Percentiles rank a stretch among this genome's conserved stretches.
phyloP scores from a whole-genome alignment of 768 basidiomycete species.

The Tulasnella sp. region DNA sequence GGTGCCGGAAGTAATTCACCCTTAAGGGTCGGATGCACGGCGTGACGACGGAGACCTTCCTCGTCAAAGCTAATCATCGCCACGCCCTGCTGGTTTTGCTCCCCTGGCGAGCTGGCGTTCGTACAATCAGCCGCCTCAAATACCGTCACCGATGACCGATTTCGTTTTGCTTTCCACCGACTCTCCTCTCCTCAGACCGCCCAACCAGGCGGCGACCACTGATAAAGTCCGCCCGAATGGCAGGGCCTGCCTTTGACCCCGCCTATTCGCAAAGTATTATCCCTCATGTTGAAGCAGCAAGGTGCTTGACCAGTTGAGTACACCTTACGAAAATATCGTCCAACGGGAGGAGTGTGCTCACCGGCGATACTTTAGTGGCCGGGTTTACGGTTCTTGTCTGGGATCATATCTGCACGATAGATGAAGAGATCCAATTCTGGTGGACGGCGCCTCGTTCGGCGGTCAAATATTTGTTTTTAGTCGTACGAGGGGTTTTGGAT shows the following conservation, averaged over 20 bases:
- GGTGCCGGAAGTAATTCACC: neutral
- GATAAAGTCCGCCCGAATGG: neutral
- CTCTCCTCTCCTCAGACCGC: neutral
- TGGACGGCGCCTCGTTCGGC: neutral
- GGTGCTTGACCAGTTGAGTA: neutral
- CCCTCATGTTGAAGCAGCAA: neutral
- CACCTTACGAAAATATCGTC: neutral
- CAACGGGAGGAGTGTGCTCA: neutral
- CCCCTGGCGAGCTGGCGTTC: neutral
- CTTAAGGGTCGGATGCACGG: neutral
- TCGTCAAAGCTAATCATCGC: neutral
- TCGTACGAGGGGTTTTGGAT: neutral
- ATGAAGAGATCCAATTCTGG: neutral
- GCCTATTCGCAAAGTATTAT: neutral
- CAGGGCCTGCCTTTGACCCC: neutral
- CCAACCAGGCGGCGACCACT: too few relatives aligned
- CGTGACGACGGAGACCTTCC: neutral
- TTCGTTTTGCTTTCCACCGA: neutral
- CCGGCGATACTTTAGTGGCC: neutral
- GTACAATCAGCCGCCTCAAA: neutral
- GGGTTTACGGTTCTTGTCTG: constrained; percentile 6
- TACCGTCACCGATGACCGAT: neutral
- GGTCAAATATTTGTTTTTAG: neutral
- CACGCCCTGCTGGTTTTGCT: neutral
- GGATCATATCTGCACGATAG: constrained; percentile 5